Conservation (phyloP, 192 early-diverging fungal genomes). For the Polychytrium aggregatum region DNA sequence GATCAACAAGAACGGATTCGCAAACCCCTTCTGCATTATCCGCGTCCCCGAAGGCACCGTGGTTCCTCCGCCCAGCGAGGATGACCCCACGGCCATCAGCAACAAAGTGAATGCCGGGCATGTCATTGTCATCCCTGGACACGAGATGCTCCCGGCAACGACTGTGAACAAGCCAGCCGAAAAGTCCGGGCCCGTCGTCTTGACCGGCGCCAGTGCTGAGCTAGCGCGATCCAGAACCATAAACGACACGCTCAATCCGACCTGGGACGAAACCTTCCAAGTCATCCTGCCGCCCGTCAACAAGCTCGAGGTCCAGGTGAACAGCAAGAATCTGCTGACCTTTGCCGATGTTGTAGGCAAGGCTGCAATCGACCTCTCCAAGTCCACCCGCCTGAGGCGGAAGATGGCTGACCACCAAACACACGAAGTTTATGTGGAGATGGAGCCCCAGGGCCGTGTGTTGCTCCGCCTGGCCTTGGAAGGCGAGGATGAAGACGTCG, state of each 20-base stretch:
- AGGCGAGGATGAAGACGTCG: conserved; percentile 45
- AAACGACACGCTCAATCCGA: conserved; percentile 34
- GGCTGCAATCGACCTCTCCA: conserved; percentile 28
- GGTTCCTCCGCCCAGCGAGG: too few species aligned
- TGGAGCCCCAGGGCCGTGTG: conserved; percentile 44
- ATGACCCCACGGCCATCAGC: too few species aligned
- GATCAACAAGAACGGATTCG: conserved; percentile 35
- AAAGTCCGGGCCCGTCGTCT: too few species aligned
- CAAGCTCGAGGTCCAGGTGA: conserved; percentile 33
- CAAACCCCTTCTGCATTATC: conserved; percentile 38
- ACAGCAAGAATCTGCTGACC: conserved; percentile 35
- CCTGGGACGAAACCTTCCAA: conserved; percentile 43
- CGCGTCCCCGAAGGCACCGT: conserved; percentile 45
- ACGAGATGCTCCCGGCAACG: too few species aligned
- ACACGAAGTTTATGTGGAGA: conserved; percentile 44
- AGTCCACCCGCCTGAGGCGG: conserved; percentile 23
- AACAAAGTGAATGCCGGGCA: too few species aligned
- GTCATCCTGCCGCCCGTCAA: conserved; percentile 39
- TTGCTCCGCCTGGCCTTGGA: conserved; percentile 41
- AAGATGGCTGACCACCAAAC: conserved; percentile 43
- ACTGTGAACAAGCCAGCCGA: too few species aligned
- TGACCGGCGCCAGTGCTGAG: too few species aligned
- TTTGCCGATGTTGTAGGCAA: conserved; percentile 37
- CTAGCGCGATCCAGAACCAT: too few species aligned
- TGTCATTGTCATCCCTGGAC: too few species aligned